Percentiles rank a stretch among this genome's conserved stretches.
Evolutionary conservation across 805 yeast species (phyloP).

Genomic region (Hanseniaspora hatyaiensis): DNA sequence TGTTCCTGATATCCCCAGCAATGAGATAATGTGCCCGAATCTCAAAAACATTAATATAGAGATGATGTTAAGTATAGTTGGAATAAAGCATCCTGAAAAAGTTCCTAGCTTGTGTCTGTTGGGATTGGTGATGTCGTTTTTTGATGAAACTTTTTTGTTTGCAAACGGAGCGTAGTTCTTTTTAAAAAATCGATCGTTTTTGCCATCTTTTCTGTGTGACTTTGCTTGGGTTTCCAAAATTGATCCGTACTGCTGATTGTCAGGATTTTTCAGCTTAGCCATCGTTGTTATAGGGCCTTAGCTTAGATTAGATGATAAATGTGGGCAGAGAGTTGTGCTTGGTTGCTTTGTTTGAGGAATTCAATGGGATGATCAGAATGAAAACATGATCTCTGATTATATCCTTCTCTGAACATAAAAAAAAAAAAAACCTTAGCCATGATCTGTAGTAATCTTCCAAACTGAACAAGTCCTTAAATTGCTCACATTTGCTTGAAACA

Average conservation of each 20-base stretch:
- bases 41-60: constrained; percentile 91
- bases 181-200: constrained; percentile 36
- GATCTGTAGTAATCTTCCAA: too few species aligned
- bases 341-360: neutral
- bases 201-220: neutral
- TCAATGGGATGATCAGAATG: too few species aligned
- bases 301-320: neutral
- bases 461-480: too few species aligned
- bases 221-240: neutral
- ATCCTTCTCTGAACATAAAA: neutral
- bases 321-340: too few species aligned
- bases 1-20: constrained; percentile 79
- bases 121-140: constrained; percentile 27
- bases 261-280: constrained; percentile 6
- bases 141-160: constrained; percentile 21
- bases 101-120: constrained; percentile 54
- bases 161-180: constrained; percentile 34
- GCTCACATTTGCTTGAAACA: too few species aligned
- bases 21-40: constrained; percentile 91
- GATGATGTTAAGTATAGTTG: constrained; percentile 83
- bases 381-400: neutral
- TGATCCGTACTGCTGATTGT: constrained; percentile 1
- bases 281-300: neutral
- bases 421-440: neutral
- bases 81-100: constrained; percentile 80